A percentile compares a stretch with the other conserved stretches of the same genome.
Conservation (phyloP, 768 basidiomycete species). For the Pleurotus giganteus region DNA sequence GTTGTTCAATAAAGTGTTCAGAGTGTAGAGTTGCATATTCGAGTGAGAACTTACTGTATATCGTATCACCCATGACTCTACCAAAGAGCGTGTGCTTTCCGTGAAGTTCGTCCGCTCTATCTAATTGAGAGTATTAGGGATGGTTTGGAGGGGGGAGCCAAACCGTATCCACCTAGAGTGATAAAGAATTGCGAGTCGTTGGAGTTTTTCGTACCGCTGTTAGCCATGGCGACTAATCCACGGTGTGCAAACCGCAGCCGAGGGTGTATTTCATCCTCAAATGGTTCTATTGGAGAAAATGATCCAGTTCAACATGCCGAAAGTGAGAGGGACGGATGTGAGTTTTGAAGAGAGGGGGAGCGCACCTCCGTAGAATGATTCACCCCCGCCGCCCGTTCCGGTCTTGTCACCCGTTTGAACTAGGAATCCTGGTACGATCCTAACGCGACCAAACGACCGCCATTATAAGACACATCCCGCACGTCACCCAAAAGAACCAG, state of each 20-base stretch:
- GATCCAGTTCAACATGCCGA: not conserved
- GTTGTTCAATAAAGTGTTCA: constrained; percentile 4
- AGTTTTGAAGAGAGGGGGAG: not conserved
- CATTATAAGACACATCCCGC: not conserved
- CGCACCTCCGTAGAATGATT: constrained; percentile 90
- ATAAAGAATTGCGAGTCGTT: constrained; percentile 97
- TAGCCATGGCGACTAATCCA: constrained; percentile 93
- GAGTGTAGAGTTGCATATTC: not conserved
- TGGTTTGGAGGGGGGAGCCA: not conserved
- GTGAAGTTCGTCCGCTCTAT: constrained; percentile 89
- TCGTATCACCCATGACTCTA: constrained; percentile 81
- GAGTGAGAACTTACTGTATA: constrained; percentile 66
- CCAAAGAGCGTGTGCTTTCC: constrained; percentile 96
- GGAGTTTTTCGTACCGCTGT: constrained; percentile 79
- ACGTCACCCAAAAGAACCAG: not conserved
- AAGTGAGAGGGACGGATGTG: not conserved
- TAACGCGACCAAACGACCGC: constrained; percentile 20
- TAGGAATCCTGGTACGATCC: constrained; percentile 88
- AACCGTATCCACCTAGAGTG: constrained; percentile 67
- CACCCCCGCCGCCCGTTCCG: constrained; percentile 88
- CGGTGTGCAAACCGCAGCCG: constrained; percentile 87
- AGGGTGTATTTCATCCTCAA: constrained; percentile 93
- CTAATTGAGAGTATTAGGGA: constrained; percentile 32
- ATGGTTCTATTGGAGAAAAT: constrained; percentile 59
- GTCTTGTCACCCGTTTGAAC: constrained; percentile 95